Evolutionary conservation across 1,284 basidiomycete genomes (phyloP), one percentile per base, ranked within the genome.

Genomic region (Rhizopogon parksii): DNA sequence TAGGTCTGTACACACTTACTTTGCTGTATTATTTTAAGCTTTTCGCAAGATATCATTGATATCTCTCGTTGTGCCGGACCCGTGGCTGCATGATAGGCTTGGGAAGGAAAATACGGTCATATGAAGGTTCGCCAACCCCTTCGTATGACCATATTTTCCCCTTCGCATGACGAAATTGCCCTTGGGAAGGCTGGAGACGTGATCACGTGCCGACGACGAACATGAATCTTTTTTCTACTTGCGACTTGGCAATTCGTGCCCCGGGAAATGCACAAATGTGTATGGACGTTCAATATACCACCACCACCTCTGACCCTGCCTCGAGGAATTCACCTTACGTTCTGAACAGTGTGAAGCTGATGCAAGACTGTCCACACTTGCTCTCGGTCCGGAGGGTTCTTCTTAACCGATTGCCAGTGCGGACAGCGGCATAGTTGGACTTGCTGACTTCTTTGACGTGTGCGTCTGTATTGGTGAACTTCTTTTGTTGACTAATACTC

Each of bases 361-460:
- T 51, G 17, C n/a, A 39, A 35, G 55, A 52, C 51, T 51, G 66
- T 2, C 38, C 67, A 2, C 59, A 67, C 24, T 6, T 68, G 2
- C 66, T 64, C 46, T 54, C 66, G 39, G 25, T 53, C 37, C 58
- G 54, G 45, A 50, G 36, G 14, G 60, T 63, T 2, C 58, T n/a
- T 12, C 37, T 45, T 17, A 49, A 21, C 24, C 42, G 58, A 39
- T 59, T 21, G 21, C 66, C 27, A 49, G 37, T 14, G 61, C 52
- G 6, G 46, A 53, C 37, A 58, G 56, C 6, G 62, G 64, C 6
- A 56, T 59, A 1, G 63, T 68, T 38, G 71, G 71, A 1, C 52
- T 75, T 34, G 73, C 76, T 9, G 72, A 80, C 54, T 73, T 65
- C 51, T 56, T 68, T 12, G 78, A 80, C 60, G 64, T 78, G 78